Evolutionary conservation across 345 rosid genomes (phyloP).

Genomic region (Gossypium thurberi): DNA sequence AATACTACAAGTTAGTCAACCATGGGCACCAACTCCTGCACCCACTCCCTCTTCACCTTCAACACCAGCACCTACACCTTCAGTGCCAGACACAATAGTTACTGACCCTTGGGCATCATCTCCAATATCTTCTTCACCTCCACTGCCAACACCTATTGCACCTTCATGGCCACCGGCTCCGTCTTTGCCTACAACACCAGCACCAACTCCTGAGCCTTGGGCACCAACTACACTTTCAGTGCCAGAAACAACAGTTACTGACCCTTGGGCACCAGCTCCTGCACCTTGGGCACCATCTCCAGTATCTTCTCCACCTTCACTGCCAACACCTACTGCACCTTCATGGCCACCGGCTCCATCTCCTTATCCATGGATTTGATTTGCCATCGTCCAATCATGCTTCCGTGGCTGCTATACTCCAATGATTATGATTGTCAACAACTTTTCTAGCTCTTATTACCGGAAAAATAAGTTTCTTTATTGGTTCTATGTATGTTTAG

Average conservation of each 20-base stretch:
- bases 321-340: not conserved
- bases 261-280: not conserved
- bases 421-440: not conserved
- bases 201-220: not conserved
- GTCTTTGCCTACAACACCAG: not conserved
- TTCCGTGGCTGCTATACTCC: too few species aligned
- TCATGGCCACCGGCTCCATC: not conserved
- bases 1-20: not conserved
- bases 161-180: not conserved
- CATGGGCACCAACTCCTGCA: not conserved
- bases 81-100: not conserved
- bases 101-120: not conserved
- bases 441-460: not conserved
- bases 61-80: not conserved
- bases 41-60: not conserved
- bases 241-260: not conserved
- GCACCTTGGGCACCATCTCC: not conserved
- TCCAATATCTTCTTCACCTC: not conserved
- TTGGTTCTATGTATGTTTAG: not conserved
- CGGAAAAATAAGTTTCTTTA: not conserved
- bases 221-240: not conserved
- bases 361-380: conserved; percentile 5
- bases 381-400: not conserved
- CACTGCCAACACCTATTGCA: not conserved
- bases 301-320: not conserved